A percentile compares a stretch with the other conserved stretches of the same genome.
Evolutionary conservation across 2,329 filamentous ascomycete species (phyloP).

Genomic region (Arthroderma sp.): DNA sequence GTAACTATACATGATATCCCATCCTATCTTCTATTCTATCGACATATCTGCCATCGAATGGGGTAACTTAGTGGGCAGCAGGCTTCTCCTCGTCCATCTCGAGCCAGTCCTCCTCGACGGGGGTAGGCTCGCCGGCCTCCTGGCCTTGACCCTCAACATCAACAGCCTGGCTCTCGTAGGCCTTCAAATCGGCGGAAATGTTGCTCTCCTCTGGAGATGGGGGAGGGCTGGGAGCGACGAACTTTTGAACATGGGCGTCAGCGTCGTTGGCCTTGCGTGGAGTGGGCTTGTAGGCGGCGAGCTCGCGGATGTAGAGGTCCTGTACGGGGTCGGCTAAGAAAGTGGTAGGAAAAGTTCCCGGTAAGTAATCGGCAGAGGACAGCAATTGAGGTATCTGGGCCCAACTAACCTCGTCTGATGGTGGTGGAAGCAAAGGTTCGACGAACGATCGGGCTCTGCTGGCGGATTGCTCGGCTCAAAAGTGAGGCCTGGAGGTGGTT

Average conservation of each 20-base stretch:
- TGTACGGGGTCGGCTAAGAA: constrained; percentile 83
- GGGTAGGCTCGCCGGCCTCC: constrained; percentile 47
- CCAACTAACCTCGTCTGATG: constrained; percentile 46
- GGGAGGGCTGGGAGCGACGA: constrained; percentile 66
- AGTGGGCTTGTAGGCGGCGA: constrained; percentile 86
- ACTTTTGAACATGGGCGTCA: constrained; percentile 83
- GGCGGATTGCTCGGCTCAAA: constrained; percentile 48
- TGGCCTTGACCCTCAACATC: constrained; percentile 72
- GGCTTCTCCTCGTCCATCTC: constrained; percentile 55
- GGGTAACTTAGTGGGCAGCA: constrained; percentile 30
- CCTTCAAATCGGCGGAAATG: constrained; percentile 79
- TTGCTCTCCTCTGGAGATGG: constrained; percentile 86
- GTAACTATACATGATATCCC: constrained; percentile 11
- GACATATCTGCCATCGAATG: neutral
- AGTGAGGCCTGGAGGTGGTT: constrained; percentile 43
- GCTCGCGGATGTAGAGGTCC: constrained; percentile 91
- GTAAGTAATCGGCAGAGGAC: constrained; percentile 3
- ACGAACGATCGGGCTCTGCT: constrained; percentile 44
- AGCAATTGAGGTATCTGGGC: constrained; percentile 6
- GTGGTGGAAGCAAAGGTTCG: constrained; percentile 53
- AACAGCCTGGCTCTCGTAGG: constrained; percentile 87
- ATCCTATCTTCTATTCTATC: constrained; percentile 6
- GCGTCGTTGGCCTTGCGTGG: constrained; percentile 74
- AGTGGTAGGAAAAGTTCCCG: constrained; percentile 4
- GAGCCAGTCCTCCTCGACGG: constrained; percentile 64